Conservation (phyloP, 805 yeast genomes). For the Candida pseudofarinosa region DNA sequence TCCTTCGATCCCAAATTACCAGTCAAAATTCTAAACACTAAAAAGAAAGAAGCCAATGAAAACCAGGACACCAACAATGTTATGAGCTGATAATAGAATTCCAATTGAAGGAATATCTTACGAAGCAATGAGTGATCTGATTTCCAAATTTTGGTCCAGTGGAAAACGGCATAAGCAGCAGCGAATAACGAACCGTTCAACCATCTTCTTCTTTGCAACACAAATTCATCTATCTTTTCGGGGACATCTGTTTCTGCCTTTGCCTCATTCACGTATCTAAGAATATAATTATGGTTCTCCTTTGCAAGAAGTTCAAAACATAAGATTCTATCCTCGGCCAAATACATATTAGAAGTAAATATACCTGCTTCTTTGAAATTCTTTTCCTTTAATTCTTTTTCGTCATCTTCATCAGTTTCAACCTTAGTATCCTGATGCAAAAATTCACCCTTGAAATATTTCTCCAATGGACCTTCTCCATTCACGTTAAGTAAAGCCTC, state of each 20-base stretch:
- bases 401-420: slow-evolving; percentile 32
- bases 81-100: slow-evolving; percentile 78
- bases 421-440: slow-evolving; percentile 57
- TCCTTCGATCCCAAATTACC: slow-evolving; percentile 64
- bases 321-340: slow-evolving; percentile 93
- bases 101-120: slow-evolving; percentile 77
- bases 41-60: slow-evolving; percentile 81
- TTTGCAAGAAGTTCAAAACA: slow-evolving; percentile 97
- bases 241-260: slow-evolving; percentile 96
- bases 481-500: slow-evolving; percentile 66
- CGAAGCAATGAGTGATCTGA: slow-evolving; percentile 82
- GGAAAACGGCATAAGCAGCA: slow-evolving; percentile 82
- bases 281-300: slow-evolving; percentile 63
- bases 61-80: slow-evolving; percentile 87
- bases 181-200: slow-evolving; percentile 97
- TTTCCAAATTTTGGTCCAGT: slow-evolving; percentile 83
- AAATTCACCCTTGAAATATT: slow-evolving; percentile 90
- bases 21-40: slow-evolving; percentile 86
- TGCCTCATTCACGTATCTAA: slow-evolving; percentile 83
- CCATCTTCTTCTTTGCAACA: slow-evolving; percentile 97
- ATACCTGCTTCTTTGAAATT: slow-evolving; percentile 54
- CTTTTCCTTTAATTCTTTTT: slow-evolving; percentile 34
- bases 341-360: slow-evolving; percentile 92
- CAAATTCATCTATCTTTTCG: slow-evolving; percentile 88
- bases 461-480: slow-evolving; percentile 82